Evolutionary conservation across 805 yeast genomes (phyloP).

Genomic region (Wickerhamomyces chambardii): DNA sequence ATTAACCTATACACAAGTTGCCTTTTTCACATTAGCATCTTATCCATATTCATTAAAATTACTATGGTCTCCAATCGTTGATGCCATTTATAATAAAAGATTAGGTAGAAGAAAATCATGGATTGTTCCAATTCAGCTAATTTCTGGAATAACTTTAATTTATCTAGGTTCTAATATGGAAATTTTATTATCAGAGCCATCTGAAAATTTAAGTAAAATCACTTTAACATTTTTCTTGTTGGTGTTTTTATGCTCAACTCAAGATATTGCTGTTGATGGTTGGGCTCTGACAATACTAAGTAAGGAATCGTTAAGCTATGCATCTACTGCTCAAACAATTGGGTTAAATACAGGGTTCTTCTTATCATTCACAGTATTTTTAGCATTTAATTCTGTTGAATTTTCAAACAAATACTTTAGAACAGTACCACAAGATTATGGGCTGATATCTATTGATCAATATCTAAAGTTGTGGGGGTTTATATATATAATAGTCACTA

Average conservation of each 20-base stretch:
- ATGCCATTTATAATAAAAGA: slow-evolving; percentile 59
- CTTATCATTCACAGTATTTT: slow-evolving; percentile 80
- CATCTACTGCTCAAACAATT: slow-evolving; percentile 95
- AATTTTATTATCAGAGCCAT: slow-evolving; percentile 37
- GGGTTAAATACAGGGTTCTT: slow-evolving; percentile 94
- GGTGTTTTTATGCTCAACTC: slow-evolving; percentile 91
- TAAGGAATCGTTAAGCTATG: slow-evolving; percentile 72
- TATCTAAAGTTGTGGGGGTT: slow-evolving; percentile 77
- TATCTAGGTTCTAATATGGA: slow-evolving; percentile 54
- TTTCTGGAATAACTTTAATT: slow-evolving; percentile 65
- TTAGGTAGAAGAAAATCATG: slow-evolving; percentile 85
- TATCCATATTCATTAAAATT: slow-evolving; percentile 92
- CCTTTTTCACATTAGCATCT: slow-evolving; percentile 83
- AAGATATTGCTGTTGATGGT: slow-evolving; percentile 98
- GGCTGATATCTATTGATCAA: slow-evolving; percentile 62
- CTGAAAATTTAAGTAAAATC: slow-evolving; percentile 39
- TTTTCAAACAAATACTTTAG: slow-evolving; percentile 85
- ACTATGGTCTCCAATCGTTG: slow-evolving; percentile 95
- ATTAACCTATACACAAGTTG: slow-evolving; percentile 81
- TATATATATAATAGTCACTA: slow-evolving; percentile 59
- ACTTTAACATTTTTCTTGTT: slow-evolving; percentile 68
- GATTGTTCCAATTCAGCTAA: slow-evolving; percentile 87
- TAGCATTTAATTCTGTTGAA: slow-evolving; percentile 86
- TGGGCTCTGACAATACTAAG: slow-evolving; percentile 93
- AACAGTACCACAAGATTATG: slow-evolving; percentile 45